phyloP scores from a whole-genome alignment of 1,284 basidiomycete species.

The Tetrapyrgos nigripes region DNA sequence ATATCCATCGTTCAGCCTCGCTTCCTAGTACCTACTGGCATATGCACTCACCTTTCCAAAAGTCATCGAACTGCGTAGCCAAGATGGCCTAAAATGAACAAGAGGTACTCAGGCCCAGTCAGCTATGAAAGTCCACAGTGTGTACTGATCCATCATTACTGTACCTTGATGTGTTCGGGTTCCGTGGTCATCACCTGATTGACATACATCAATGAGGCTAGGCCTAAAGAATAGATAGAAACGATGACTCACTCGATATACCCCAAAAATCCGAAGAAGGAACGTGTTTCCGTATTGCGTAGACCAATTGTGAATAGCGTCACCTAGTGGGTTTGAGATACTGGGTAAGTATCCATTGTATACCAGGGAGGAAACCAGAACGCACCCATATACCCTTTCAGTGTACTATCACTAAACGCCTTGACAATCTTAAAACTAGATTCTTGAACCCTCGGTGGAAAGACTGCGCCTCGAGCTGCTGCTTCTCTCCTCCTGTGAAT shows the following conservation, averaged over 20 bases:
- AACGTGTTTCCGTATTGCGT: conserved; percentile 13
- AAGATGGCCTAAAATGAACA: conserved; percentile 34
- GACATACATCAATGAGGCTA: background rate
- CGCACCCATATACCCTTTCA: conserved; percentile 10
- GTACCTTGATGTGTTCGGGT: conserved; percentile 20
- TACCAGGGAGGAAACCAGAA: background rate
- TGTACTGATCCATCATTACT: background rate
- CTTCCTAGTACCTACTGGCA: background rate
- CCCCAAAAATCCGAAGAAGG: conserved; percentile 10
- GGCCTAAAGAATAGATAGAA: background rate
- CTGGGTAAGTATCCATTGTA: background rate
- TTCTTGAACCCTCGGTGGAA: conserved; percentile 5
- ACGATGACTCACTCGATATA: conserved; percentile 17
- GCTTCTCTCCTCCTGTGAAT: too few relatives aligned
- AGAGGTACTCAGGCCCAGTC: too few relatives aligned
- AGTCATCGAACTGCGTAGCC: conserved; percentile 46
- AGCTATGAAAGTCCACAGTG: background rate
- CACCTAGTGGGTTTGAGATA: too few relatives aligned
- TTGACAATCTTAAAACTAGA: background rate
- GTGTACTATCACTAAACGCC: conserved; percentile 4
- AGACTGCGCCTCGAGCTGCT: too few relatives aligned
- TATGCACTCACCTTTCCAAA: conserved; percentile 43
- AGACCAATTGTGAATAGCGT: conserved; percentile 13
- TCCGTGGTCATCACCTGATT: conserved; percentile 20
- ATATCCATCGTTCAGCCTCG: background rate